Conservation (phyloP, 2,329 filamentous ascomycete genomes). For the Aureobasidium sp. region DNA sequence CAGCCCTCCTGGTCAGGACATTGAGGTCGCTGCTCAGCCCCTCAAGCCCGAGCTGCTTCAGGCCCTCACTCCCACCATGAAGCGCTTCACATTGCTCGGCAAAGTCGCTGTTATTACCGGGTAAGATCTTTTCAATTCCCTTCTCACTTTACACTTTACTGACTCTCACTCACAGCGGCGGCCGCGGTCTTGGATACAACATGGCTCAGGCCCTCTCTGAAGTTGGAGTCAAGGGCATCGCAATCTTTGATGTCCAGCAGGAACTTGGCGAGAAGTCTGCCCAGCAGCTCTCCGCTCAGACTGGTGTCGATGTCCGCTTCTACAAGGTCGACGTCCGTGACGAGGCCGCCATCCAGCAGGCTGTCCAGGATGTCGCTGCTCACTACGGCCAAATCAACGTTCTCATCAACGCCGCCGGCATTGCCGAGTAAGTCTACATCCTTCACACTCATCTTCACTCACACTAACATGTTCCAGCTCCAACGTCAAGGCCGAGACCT, state of each 20-base stretch:
- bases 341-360: conserved; percentile 58
- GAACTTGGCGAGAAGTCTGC: conserved; percentile 63
- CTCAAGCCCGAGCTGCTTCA: conserved; percentile 34
- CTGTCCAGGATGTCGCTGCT: conserved; percentile 56
- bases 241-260: conserved; percentile 70
- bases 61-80: conserved; percentile 53
- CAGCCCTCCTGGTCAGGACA: conserved; percentile 25
- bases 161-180: conserved; percentile 45
- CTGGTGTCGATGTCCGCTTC: conserved; percentile 64
- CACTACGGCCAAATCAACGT: conserved; percentile 63
- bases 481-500: conserved; percentile 73
- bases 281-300: conserved; percentile 60
- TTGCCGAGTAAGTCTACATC: conserved; percentile 52
- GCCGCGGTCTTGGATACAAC: conserved; percentile 67
- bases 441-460: not conserved
- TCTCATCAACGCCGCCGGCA: conserved; percentile 71
- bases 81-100: conserved; percentile 59
- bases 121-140: conserved; percentile 33
- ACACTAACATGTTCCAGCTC: conserved; percentile 37
- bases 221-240: conserved; percentile 62
- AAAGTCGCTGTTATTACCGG: conserved; percentile 67
- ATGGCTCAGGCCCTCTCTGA: conserved; percentile 72
- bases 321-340: conserved; percentile 74
- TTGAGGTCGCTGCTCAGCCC: conserved; percentile 23
- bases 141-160: conserved; percentile 17